Evolutionary conservation across 1,139 yeast genomes (phyloP), one percentile per base, ranked within the genome.

Genomic region (Taphrina betulina): DNA sequence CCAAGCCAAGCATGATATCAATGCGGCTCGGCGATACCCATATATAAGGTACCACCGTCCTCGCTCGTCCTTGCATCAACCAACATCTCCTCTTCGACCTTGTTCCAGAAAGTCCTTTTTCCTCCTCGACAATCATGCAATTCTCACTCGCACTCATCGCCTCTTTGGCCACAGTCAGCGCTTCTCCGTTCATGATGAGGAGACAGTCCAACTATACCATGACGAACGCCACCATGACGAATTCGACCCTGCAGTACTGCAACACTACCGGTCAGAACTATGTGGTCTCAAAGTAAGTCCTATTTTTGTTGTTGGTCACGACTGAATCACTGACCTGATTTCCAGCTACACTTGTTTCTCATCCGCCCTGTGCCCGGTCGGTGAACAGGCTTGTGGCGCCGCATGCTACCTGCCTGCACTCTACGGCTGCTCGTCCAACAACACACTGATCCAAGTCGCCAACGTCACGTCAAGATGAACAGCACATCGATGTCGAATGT

Each of bases 311-410:
- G 14, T 10, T 16, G 37, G 14, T 34, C 16, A 16, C 37, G n/a
- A n/a, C n/a, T 8, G 37, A 8, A 8, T 34, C 7, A 34, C 14
- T 16, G 12, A 5, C 14, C 4, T 36, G 41, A 16, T 16, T 17
- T 41, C 17, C 35, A 43, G 48, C 17, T 43, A 43, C 22, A 43
- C 48, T 16, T 43, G 48, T 20, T 43, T 23, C 34, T 26, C 38
- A 4, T 31, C 48, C 29, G 48, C 48, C 4, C 38, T 43, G 1
- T 43, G 48, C 28, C 17, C 10, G 31, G 16, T 20, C 26, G 48
- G 48, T 2, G 23, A 16, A 5, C 16, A 22, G 12, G 48, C 48
- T 31, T 43, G 48, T 31, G 48, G 48, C 17, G 3, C 24, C 5
- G 48, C 48, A 7, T 43, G 48, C 28, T 43, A 43, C n/a, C 36